Evolutionary conservation across 306 rosid species (phyloP).

Genomic region (Astragalus membranaceus): DNA sequence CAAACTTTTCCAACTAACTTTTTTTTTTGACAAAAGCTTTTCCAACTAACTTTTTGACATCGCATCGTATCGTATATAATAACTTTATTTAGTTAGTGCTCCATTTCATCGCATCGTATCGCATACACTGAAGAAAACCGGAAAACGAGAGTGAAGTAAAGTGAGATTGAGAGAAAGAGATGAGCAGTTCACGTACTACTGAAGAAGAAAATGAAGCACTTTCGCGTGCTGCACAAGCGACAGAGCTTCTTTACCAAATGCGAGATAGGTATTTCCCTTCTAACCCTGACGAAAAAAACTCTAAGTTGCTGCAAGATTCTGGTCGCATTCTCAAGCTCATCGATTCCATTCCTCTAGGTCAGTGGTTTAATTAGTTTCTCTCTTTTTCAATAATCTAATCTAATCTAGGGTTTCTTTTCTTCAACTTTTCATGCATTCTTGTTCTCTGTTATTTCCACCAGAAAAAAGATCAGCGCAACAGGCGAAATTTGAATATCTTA

Average conservation of each 20-base stretch:
- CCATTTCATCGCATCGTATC: no score
- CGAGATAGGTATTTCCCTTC: constrained; percentile 62
- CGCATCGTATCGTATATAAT: no score
- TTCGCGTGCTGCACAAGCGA: constrained; percentile 39
- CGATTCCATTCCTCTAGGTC: constrained; percentile 83
- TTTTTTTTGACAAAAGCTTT: no score
- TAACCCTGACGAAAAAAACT: constrained; percentile 46
- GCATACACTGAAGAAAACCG: no score
- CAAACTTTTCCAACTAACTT: no score
- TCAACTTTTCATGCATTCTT: not conserved
- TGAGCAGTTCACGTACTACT: constrained; percentile 25
- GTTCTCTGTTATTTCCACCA: constrained; percentile 9
- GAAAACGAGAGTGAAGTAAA: not conserved
- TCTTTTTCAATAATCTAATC: no score
- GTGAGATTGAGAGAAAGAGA: not conserved
- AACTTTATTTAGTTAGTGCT: no score
- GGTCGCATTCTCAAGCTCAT: constrained; percentile 68
- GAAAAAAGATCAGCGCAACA: constrained; percentile 69
- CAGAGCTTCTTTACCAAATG: constrained; percentile 59
- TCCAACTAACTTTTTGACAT: no score
- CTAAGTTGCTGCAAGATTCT: constrained; percentile 48
- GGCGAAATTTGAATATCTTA: constrained; percentile 65
- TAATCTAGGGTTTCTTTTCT: not conserved
- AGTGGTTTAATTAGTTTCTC: not conserved
- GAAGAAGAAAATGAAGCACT: constrained; percentile 40